Percentiles rank a stretch among this genome's conserved stretches.
These are phyloP conservation scores for Schizosaccharomyces pombe DNA, from an alignment of 805 yeast genomes.

Conservation along the genomic window ASM294v3 CU329670.1:219501-220000, in stretches of 20 bases:
- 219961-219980: too few relatives aligned
- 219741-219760: neutral
- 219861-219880: neutral
- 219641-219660: neutral
- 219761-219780: neutral
- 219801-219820: neutral
- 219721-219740: neutral
- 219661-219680: neutral
- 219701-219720: neutral
- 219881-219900: neutral
- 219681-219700: neutral
- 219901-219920: neutral
- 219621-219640: neutral
- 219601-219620: neutral
- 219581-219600: neutral
- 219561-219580: neutral
- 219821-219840: conserved; percentile 1
- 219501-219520: neutral
- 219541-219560: neutral
- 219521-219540: neutral
- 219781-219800: neutral
- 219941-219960: too few relatives aligned
- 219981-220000: too few relatives aligned
- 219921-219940: too few relatives aligned
- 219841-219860: neutral